A percentile compares a stretch with the other conserved stretches of the same genome.
These are phyloP conservation scores for Neofusicoccum parvum DNA, from an alignment of 2,329 filamentous ascomycete genomes.

Conservation along the genomic window DNA sequence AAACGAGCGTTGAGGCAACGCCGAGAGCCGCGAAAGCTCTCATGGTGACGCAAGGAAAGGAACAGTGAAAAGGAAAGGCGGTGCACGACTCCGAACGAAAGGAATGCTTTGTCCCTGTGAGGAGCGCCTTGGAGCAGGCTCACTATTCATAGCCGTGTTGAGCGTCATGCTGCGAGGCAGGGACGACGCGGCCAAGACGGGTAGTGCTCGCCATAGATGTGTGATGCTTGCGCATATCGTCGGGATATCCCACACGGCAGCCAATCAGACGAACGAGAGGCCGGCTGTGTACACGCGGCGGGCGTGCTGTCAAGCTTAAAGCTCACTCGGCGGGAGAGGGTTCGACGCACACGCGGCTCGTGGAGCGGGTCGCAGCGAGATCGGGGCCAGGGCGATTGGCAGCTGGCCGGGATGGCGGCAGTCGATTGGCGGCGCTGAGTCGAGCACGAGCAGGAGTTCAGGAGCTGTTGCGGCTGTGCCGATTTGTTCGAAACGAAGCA, in stretches of 20 bases:
- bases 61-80: not conserved
- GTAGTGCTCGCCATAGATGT: not conserved
- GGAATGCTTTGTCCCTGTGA: not conserved
- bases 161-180: not conserved
- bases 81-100: not conserved
- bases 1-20: conserved; percentile 17
- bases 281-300: not conserved
- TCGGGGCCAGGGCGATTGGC: conserved; percentile 1
- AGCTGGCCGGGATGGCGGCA: not conserved
- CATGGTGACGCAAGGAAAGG: not conserved
- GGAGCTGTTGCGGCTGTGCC: not conserved
- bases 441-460: not conserved
- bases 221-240: not conserved
- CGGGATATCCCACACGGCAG: not conserved
- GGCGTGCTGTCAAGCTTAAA: not conserved
- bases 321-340: not conserved
- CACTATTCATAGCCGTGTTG: not conserved
- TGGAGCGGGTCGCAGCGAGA: not conserved
- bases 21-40: conserved; percentile 13
- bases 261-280: not conserved
- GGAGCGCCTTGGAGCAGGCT: not conserved
- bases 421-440: not conserved
- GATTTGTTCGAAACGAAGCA: not conserved
- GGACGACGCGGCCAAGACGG: not conserved
- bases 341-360: not conserved